These are phyloP conservation scores for Aspergillus intermedius DNA, from an alignment of 2,329 filamentous ascomycete genomes.

Conservation along the genomic window DNA sequence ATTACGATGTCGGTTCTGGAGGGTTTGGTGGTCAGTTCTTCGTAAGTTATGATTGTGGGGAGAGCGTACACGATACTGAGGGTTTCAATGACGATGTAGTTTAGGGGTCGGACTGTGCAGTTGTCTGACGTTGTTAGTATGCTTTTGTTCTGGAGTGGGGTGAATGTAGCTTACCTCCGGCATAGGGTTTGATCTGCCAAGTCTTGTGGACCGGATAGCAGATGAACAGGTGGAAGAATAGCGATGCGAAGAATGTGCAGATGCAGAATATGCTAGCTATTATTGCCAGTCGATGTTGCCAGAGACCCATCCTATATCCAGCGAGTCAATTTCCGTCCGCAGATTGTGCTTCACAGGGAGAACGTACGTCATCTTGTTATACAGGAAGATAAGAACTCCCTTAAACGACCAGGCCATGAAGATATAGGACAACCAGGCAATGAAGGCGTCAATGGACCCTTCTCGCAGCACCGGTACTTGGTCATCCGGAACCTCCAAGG, in stretches of 20 bases:
- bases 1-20: constrained; percentile 14
- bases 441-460: constrained; percentile 11
- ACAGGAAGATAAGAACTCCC: constrained; percentile 12
- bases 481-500: constrained; percentile 9
- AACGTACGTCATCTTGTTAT: constrained; percentile 12
- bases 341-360: background rate
- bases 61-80: constrained; percentile 12
- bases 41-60: too few species aligned
- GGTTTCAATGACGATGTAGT: constrained; percentile 13
- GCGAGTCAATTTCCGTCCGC: background rate
- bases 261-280: constrained; percentile 2
- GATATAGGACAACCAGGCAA: constrained; percentile 14
- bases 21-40: background rate
- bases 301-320: constrained; percentile 9
- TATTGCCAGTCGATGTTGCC: constrained; percentile 10
- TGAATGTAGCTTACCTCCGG: constrained; percentile 6
- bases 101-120: constrained; percentile 11
- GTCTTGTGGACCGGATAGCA: constrained; percentile 8
- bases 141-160: background rate
- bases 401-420: constrained; percentile 14
- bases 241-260: constrained; percentile 7
- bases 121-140: constrained; percentile 6
- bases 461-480: background rate
- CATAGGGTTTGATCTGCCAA: constrained; percentile 17
- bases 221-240: constrained; percentile 10